phyloP scores from a whole-genome alignment of 2,329 filamentous ascomycete genomes.

The Colletotrichum sp. region DNA sequence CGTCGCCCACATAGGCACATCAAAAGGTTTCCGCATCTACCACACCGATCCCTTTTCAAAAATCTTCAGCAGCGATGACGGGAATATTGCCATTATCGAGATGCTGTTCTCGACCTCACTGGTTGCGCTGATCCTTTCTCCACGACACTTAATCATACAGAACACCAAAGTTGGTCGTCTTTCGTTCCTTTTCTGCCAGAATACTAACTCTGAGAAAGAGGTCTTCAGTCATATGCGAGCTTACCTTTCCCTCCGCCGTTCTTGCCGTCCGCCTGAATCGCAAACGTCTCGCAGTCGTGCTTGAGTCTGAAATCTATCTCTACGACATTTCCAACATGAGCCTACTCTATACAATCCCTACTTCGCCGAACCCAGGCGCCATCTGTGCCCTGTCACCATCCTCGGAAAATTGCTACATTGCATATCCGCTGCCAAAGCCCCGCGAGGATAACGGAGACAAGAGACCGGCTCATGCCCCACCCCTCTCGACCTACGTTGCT shows the following conservation, averaged over 20 bases:
- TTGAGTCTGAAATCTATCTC: constrained; percentile 96
- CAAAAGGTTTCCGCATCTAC: constrained; percentile 94
- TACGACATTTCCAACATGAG: constrained; percentile 99
- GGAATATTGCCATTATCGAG: constrained; percentile 94
- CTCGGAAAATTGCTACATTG: constrained; percentile 94
- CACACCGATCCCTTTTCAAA: constrained; percentile 96
- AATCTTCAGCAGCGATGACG: constrained; percentile 92
- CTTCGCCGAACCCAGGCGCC: constrained; percentile 88
- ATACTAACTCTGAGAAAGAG: constrained; percentile 44
- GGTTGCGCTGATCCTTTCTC: constrained; percentile 90
- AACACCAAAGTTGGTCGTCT: constrained; percentile 83
- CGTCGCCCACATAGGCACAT: constrained; percentile 67
- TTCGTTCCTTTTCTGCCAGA: constrained; percentile 20
- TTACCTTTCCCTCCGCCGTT: constrained; percentile 97
- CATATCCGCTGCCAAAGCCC: constrained; percentile 84
- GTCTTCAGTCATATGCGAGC: constrained; percentile 90
- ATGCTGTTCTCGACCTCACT: constrained; percentile 99
- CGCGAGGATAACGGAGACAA: constrained; percentile 63
- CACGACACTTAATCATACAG: constrained; percentile 90
- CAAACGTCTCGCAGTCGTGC: constrained; percentile 89
- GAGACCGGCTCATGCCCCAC: constrained; percentile 83
- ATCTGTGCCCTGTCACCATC: constrained; percentile 94
- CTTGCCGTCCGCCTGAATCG: constrained; percentile 92
- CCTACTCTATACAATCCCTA: constrained; percentile 88
- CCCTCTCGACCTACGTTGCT: constrained; percentile 76